Base-by-base conservation (phyloP, 768 basidiomycete species). In the Boletales sp. region DNA sequence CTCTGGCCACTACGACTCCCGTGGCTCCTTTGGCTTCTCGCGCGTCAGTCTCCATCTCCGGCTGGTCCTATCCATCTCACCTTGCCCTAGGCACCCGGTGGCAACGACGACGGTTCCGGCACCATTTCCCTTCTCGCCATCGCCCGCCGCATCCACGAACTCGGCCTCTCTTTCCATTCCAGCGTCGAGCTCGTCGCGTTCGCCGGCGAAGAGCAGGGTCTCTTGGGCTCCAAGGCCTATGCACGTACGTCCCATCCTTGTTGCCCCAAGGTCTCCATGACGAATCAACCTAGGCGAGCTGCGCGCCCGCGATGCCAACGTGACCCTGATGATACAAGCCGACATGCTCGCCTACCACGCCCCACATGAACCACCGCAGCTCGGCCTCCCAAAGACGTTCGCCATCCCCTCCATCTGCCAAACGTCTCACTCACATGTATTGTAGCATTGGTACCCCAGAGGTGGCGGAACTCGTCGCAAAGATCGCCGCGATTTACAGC, bases 331-430 rank as follows among this genome's bases (percentile, higher is more conserved):
- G 80, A 75, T 94, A 43, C 94, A 95, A 66, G 89, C 89, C 0
- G 94, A 96, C 60, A 95, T 95, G 94, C 77, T 90, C 37, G 94
- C 82, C 0, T 95, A 93, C 64, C 90, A 83, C 53, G 82, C 73
- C 17, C 80, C 82, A 0, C 79, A 78, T 25, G 94, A 96, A 70
- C 89, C 90, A 12, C 66, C 79, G 2, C 94, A 96, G 63, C 78
- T 96, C 9, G 92, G 88, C 15, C 77, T 94, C 32, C 91, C 94
- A 9, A 77, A 78, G 19, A 54, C 59, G 89, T 92, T 44, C 45
- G 81, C 72, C 48, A 11, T 41, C 38, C 19, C n/a, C 43, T 9
- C 12, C 25, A 7, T 28, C 25, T 28, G 25, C 25, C 3, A 28
- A 28, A 28, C 25, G 25, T 28, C 5, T 28, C 25, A 5, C 25